Conservation (phyloP, 2,329 filamentous ascomycete species). For the Arthrobotrys pseudoclavata region DNA sequence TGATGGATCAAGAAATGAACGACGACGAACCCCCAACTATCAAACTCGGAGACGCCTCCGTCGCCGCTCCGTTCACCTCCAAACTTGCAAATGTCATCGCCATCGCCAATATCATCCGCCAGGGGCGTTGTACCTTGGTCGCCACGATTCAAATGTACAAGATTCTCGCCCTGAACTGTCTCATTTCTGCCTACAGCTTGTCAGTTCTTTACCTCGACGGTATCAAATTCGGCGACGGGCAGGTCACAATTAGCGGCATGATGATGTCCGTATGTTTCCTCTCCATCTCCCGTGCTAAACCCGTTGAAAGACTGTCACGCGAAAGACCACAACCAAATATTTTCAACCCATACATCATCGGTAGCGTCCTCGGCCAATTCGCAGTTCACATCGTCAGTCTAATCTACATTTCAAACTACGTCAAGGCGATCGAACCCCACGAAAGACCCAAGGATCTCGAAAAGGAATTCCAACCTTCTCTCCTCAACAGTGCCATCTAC, state of each 20-base stretch:
- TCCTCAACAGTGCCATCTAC: constrained; percentile 97
- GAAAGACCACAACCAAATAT: constrained; percentile 98
- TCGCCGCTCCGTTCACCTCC: constrained; percentile 96
- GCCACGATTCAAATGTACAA: constrained; percentile 99
- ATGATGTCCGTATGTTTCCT: constrained; percentile 99
- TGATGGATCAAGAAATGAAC: constrained; percentile 84
- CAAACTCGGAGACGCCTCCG: constrained; percentile 96
- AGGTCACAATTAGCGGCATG: constrained; percentile 99
- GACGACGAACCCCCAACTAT: constrained; percentile 93
- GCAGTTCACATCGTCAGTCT: constrained; percentile 93
- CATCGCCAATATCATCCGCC: constrained; percentile 97
- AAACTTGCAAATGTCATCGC: constrained; percentile 97
- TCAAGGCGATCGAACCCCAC: constrained; percentile 82
- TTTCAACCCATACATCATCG: constrained; percentile 99
- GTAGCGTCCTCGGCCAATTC: constrained; percentile 96
- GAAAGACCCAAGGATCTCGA: constrained; percentile 82
- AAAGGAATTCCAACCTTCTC: constrained; percentile 90
- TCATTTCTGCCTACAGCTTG: constrained; percentile 97
- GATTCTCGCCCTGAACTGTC: constrained; percentile 95
- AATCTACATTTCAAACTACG: constrained; percentile 92
- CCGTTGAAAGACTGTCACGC: constrained; percentile 94
- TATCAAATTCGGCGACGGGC: constrained; percentile 98
- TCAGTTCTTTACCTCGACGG: constrained; percentile 96
- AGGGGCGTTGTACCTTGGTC: constrained; percentile 96
- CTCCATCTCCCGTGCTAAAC: constrained; percentile 96